Evolutionary conservation across 2,329 filamentous ascomycete species (phyloP), one percentile per base, ranked within the genome.

Genomic region (Xylariaceae sp.): DNA sequence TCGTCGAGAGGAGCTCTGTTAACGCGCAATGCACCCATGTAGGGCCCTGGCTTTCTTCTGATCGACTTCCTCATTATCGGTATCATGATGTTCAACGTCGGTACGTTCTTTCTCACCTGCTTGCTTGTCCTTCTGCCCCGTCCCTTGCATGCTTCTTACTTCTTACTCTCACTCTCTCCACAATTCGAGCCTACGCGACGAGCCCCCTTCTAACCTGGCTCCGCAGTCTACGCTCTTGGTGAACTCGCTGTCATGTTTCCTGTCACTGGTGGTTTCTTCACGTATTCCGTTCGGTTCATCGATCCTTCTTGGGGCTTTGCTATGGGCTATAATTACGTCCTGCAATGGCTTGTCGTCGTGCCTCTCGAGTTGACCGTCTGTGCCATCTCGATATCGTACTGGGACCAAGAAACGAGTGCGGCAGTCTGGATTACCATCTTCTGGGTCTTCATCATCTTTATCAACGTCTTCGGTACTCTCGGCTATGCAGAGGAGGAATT

Each of bases 401-500:
- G 79, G 79, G 72, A 75, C 37, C 63, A 70, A 0, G 67, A 74
- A 2, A 69, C 74, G 37, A 76, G 68, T 30, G 63, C 73, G 37
- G 76, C 67, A 19, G 78, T 82, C 36, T 84, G 80, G 73, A 79
- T 84, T 47, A 74, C 76, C 5, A 69, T 84, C 3, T 84, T 85
- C 62, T 71, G 81, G 4, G 67, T 72, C 21, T 63, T 75, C 19
- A 76, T 84, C 22, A 70, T 80, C 16, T 61, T 76, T 3, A 72
- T 83, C 66, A 81, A 83, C 63, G 59, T 83, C 42, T 83, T 83
- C 44, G 81, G 81, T 12, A 76, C 80, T 1, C 68, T 77, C 2
- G 78, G 78, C 6, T 81, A 81, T 53, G 79, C 72, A 12, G 80
- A 79, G 61, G 82, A 85, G 53, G 83, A 86, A 61, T 86, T 85